Evolutionary conservation across 2,329 filamentous ascomycete species (phyloP).

Genomic region (Botrytis sinoallii): DNA sequence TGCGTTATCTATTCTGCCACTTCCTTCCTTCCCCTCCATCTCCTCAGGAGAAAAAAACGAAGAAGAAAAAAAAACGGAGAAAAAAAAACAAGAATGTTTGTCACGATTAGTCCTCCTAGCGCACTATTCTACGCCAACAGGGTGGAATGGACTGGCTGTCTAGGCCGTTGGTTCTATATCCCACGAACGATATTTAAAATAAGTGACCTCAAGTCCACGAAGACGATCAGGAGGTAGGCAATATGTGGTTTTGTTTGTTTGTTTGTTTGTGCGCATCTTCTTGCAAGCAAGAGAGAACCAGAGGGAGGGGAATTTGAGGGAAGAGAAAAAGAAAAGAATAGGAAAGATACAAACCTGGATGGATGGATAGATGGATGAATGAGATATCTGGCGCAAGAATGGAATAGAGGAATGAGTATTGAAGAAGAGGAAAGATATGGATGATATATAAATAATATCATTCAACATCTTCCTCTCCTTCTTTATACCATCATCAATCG

Average conservation of each 20-base stretch:
- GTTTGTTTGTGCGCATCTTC: background rate
- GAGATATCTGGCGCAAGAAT: background rate
- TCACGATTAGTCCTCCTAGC: constrained; percentile 41
- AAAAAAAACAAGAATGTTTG: constrained; percentile 30
- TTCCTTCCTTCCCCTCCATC: background rate
- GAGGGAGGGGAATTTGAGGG: background rate
- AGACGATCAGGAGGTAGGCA: constrained; percentile 40
- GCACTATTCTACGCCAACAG: constrained; percentile 39
- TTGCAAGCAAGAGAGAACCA: background rate
- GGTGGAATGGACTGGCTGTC: constrained; percentile 42
- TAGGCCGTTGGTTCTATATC: constrained; percentile 40
- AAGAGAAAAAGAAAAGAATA: no score
- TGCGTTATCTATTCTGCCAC: background rate
- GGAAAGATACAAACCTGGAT: background rate
- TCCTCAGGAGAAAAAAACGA: background rate
- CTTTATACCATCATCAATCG: no score
- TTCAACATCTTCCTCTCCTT: background rate
- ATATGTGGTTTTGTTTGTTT: constrained; percentile 38
- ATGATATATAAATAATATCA: background rate
- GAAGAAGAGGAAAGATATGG: background rate
- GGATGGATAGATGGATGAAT: background rate
- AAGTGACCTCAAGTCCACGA: constrained; percentile 40
- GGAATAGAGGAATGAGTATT: background rate
- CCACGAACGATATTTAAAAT: constrained; percentile 41
- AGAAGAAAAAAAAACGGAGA: background rate